Evolutionary conservation across 2,329 filamentous ascomycete genomes (phyloP).

Genomic region (Phialemonium atrogriseum): DNA sequence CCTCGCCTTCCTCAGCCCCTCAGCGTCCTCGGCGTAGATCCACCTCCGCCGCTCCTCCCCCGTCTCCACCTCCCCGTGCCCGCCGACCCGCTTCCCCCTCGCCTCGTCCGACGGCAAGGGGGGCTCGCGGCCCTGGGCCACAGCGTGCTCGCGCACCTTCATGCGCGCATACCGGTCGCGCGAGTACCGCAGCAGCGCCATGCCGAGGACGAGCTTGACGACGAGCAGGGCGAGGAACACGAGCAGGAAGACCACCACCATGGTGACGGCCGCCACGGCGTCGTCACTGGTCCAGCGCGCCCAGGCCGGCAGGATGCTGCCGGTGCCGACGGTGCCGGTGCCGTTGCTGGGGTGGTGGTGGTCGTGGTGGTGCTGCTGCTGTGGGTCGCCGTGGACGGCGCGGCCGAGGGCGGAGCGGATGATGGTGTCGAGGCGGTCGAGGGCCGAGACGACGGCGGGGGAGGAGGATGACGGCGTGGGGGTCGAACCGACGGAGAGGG

Average conservation of each 20-base stretch:
- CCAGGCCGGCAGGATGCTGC: constrained; percentile 32
- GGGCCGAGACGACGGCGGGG: constrained; percentile 65
- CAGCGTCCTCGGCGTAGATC: constrained; percentile 80
- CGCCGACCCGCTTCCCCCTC: constrained; percentile 67
- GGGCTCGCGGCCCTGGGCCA: constrained; percentile 37
- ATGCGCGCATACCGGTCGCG: constrained; percentile 73
- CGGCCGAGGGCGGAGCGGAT: constrained; percentile 71
- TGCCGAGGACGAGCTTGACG: constrained; percentile 78
- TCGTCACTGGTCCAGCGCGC: constrained; percentile 58
- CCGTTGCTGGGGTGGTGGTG: constrained; percentile 15
- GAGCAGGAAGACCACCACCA: constrained; percentile 77
- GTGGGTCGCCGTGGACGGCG: constrained; percentile 56
- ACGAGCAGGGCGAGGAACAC: constrained; percentile 79
- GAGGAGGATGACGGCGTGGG: constrained; percentile 43
- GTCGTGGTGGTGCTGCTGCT: constrained; percentile 10
- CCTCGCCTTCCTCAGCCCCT: constrained; percentile 53
- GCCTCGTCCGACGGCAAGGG: constrained; percentile 55
- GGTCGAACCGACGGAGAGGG: constrained; percentile 55
- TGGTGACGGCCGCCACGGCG: constrained; percentile 67
- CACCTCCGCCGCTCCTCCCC: constrained; percentile 77
- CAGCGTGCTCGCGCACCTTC: constrained; percentile 57
- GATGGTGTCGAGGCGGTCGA: constrained; percentile 70
- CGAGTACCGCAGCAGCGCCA: constrained; percentile 73
- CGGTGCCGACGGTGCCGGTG: constrained; percentile 21
- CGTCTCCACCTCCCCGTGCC: constrained; percentile 79